Percentiles rank a stretch among this genome's conserved stretches.
Conservation (phyloP, 2,329 filamentous ascomycete species). For the Clonostachys byssicola region DNA sequence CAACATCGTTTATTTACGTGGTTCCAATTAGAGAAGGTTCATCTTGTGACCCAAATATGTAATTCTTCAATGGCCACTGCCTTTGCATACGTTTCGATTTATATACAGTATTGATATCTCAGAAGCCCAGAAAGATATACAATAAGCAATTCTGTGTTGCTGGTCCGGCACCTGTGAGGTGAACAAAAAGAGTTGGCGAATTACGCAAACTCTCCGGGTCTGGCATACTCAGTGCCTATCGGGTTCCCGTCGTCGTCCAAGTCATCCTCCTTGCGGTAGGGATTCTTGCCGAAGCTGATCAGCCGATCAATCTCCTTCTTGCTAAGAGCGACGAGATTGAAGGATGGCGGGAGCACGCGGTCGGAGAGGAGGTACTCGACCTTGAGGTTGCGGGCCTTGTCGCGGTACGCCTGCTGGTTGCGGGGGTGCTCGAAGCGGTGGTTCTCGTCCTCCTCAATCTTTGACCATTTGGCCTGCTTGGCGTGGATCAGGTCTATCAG, state of each 20-base stretch:
- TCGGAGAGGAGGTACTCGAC: conserved; percentile 44
- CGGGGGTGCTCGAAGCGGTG: conserved; percentile 34
- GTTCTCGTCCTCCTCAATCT: conserved; percentile 20
- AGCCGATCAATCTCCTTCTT: conserved; percentile 42
- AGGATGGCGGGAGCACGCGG: conserved; percentile 35
- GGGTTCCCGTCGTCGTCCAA: conserved; percentile 30
- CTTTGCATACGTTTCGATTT: too few species aligned
- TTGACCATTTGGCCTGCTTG: conserved; percentile 18
- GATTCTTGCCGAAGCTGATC: conserved; percentile 39
- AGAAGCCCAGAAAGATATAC: too few species aligned
- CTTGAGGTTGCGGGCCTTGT: conserved; percentile 55
- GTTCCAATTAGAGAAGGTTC: too few species aligned
- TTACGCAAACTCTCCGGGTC: neutral
- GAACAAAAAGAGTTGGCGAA: too few species aligned
- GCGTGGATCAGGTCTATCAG: conserved; percentile 36
- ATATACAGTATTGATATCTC: too few species aligned
- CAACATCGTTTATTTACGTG: too few species aligned
- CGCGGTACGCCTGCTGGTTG: conserved; percentile 51
- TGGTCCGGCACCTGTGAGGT: too few species aligned
- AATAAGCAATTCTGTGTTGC: too few species aligned
- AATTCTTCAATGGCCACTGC: too few species aligned
- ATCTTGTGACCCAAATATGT: too few species aligned
- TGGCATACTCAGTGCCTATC: conserved; percentile 25
- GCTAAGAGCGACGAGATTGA: conserved; percentile 44
- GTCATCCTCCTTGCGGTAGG: conserved; percentile 40